Evolutionary conservation across 352 stramenopile genomes (phyloP), one percentile per base, ranked within the genome.

Genomic region (Phytophthora colocasiae): DNA sequence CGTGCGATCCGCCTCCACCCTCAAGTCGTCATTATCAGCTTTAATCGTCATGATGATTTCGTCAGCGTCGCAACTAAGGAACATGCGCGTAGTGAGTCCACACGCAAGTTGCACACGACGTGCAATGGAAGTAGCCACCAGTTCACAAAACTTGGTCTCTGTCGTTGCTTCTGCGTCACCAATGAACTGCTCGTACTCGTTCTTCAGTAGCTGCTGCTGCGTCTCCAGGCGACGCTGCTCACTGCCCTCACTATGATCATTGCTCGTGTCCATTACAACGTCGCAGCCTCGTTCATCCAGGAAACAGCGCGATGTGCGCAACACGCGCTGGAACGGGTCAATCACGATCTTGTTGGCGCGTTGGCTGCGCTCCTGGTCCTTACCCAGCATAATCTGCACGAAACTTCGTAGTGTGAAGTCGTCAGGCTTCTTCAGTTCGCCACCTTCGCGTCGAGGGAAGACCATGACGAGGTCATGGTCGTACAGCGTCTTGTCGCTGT

Each of bases 1-100:
- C 5, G 70, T 83, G 41, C 87, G 87, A 54, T 93, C 87, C 1
- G 87, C 85, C 47, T 92, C 85, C 6, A 91, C 67, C 6, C 79
- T 62, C 36, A 95, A 58, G 54, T 95, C 85, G 27, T 87, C 80
- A 63, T 95, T 83, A 31, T 95, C 87, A 3, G 85, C 74, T 58
- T 87, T 91, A 62, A 93, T 82, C 4, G 80, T 89, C 83, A 95
- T 91, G 36, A 95, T 88, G 49, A 93, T 92, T 74, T 92, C 84
- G 32, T 95, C 84, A 2, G 59, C 66, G 52, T 91, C 83, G 40
- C 74, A 85, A 45, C 81, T 93, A n/a, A 80, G 61, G 46, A 95
- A 95, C 83, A 95, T 88, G 49, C 83, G 80, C 58, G 85, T 92
- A 15, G 80, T 93, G 32, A 93, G 75, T 2, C 87, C 85, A 58